These are phyloP conservation scores for Perkinsela sp. DNA, from an alignment of 208 protist species.

Conservation along the genomic window DNA sequence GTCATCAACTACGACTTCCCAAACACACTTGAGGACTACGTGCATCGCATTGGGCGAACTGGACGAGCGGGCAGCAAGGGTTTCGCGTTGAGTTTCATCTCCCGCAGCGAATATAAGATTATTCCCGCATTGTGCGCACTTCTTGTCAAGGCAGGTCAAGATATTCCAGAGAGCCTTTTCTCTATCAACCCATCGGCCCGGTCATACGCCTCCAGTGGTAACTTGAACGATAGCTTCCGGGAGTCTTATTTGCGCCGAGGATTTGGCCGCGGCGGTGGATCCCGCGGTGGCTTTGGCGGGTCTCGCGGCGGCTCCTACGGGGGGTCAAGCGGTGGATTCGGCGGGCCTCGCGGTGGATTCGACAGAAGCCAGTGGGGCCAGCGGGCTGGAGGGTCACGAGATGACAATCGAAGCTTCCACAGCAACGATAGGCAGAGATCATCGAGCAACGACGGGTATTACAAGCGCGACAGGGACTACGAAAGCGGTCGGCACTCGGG, in stretches of 20 bases:
- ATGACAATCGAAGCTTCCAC: neutral
- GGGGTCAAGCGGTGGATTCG: slow-evolving; percentile 5
- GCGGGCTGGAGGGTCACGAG: neutral
- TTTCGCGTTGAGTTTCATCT: slow-evolving; percentile 54
- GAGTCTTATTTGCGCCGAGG: neutral
- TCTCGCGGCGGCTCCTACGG: slow-evolving; percentile 10
- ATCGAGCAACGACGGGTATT: neutral
- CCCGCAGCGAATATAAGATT: slow-evolving; percentile 28
- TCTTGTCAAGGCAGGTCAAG: slow-evolving; percentile 21
- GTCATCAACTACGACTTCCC: slow-evolving; percentile 98
- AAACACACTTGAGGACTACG: slow-evolving; percentile 88
- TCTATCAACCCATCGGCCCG: slow-evolving; percentile 5
- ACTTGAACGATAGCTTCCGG: neutral
- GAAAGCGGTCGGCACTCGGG: neutral
- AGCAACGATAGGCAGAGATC: neutral
- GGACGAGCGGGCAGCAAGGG: slow-evolving; percentile 47
- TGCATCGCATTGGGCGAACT: slow-evolving; percentile 84
- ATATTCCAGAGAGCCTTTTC: slow-evolving; percentile 25
- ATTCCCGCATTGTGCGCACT: slow-evolving; percentile 35
- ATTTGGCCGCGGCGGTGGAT: slow-evolving; percentile 3
- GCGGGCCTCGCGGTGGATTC: too few relatives aligned
- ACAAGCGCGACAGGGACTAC: neutral
- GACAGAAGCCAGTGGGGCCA: neutral
- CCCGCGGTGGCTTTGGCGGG: slow-evolving; percentile 5
- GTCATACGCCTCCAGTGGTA: neutral